phyloP scores from a whole-genome alignment of 202 grass and related monocot genomes.

The Setaria italica region DNA sequence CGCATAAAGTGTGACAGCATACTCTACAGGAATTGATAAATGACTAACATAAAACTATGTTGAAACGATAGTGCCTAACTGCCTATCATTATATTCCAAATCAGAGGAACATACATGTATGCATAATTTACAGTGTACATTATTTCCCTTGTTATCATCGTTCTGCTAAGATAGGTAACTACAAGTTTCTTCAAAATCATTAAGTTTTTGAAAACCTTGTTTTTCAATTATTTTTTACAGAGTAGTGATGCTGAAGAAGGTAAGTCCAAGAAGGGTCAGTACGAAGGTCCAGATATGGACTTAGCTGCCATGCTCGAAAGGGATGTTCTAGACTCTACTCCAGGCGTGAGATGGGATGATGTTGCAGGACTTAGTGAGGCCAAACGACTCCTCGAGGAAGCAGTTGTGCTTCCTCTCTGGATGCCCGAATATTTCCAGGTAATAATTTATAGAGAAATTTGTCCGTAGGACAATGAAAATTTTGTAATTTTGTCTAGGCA shows the following conservation, averaged over 20 bases:
- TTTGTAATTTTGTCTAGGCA: not conserved
- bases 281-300: slow-evolving; percentile 91
- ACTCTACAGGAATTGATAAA: slow-evolving; percentile 28
- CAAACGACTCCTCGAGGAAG: slow-evolving; percentile 98
- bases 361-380: slow-evolving; percentile 97
- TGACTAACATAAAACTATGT: slow-evolving; percentile 19
- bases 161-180: slow-evolving; percentile 28
- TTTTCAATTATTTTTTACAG: slow-evolving; percentile 48
- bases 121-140: not conserved
- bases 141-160: slow-evolving; percentile 7
- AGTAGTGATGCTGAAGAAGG: slow-evolving; percentile 86
- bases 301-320: slow-evolving; percentile 99
- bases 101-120: slow-evolving; percentile 20
- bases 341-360: slow-evolving; percentile 98
- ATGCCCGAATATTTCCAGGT: slow-evolving; percentile 99
- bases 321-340: slow-evolving; percentile 92
- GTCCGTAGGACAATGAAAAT: not conserved
- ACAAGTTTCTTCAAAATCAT: slow-evolving; percentile 21
- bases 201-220: slow-evolving; percentile 33
- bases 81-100: slow-evolving; percentile 18
- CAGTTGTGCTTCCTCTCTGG: slow-evolving; percentile 97
- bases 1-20: not conserved
- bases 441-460: not conserved
- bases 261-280: slow-evolving; percentile 81
- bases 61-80: slow-evolving; percentile 5